A percentile compares a stretch with the other conserved stretches of the same genome.
phyloP scores from a whole-genome alignment of 2,329 filamentous ascomycete species.

The Exophiala viscosa region DNA sequence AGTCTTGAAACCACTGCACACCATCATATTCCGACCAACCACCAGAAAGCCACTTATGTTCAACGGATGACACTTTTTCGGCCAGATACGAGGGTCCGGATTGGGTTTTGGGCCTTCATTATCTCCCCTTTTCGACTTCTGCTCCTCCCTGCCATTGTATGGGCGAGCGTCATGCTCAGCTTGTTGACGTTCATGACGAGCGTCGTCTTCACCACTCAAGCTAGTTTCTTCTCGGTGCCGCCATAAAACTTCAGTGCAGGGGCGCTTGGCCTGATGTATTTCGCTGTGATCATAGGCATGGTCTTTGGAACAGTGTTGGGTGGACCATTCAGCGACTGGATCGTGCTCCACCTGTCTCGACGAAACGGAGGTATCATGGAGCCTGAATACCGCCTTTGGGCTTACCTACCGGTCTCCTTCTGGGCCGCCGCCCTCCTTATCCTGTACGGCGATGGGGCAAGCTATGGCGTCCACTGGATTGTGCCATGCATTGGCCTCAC shows the following conservation, averaged over 20 bases:
- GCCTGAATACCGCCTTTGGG: not conserved
- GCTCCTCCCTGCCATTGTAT: not conserved
- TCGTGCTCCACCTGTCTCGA: not conserved
- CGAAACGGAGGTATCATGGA: not conserved
- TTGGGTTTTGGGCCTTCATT: not conserved
- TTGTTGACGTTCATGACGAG: not conserved
- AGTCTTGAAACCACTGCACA: constrained; percentile 25
- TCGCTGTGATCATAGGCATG: not conserved
- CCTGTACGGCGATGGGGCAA: not conserved
- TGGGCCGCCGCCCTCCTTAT: not conserved
- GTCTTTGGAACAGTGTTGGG: not conserved
- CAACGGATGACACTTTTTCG: not conserved
- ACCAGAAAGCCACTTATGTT: not conserved
- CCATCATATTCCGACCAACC: not conserved
- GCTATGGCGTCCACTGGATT: not conserved
- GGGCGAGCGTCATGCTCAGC: constrained; percentile 1
- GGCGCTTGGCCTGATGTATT: not conserved
- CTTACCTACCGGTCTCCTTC: not conserved
- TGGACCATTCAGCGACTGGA: not conserved
- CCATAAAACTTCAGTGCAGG: not conserved
- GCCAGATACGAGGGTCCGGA: not conserved
- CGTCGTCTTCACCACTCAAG: not conserved
- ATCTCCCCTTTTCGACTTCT: not conserved
- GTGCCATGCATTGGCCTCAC: not conserved
- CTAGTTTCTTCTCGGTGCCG: not conserved